Evolutionary conservation across 257 asterid species (phyloP).

Genomic region (Salvia miltiorrhiza): DNA sequence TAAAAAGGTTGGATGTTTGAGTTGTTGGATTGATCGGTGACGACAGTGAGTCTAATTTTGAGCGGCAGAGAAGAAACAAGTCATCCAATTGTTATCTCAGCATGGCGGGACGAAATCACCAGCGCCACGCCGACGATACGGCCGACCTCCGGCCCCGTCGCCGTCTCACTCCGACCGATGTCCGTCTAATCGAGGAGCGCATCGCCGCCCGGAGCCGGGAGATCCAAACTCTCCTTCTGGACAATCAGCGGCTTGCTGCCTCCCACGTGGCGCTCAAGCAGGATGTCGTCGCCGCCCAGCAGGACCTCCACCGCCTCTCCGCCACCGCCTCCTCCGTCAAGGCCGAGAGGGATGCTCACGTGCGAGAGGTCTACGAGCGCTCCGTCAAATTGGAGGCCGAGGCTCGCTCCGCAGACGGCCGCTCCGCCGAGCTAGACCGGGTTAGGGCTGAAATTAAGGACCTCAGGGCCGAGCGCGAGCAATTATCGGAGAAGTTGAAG

Average conservation of each 20-base stretch:
- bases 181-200: conserved; percentile 42
- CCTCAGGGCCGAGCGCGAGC: conserved; percentile 47
- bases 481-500: conserved; percentile 39
- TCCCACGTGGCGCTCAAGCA: conserved; percentile 63
- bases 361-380: conserved; percentile 63
- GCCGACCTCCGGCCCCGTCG: conserved; percentile 15
- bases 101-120: conserved; percentile 38
- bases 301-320: conserved; percentile 65
- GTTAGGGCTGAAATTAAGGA: conserved; percentile 47
- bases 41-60: no score
- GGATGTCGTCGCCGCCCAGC: conserved; percentile 49
- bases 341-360: conserved; percentile 69
- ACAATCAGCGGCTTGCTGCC: conserved; percentile 79
- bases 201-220: conserved; percentile 57
- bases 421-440: conserved; percentile 42
- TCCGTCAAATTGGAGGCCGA: conserved; percentile 56
- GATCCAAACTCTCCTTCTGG: conserved; percentile 57
- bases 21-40: no score
- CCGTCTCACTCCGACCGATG: conserved; percentile 23
- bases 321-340: conserved; percentile 51
- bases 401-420: conserved; percentile 38
- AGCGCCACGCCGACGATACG: conserved; percentile 24
- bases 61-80: neutral
- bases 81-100: neutral
- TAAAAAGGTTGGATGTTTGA: no score